These are phyloP conservation scores for Leccinum longicurvipes DNA, from an alignment of 768 basidiomycete species.

Conservation along the genomic window DNA sequence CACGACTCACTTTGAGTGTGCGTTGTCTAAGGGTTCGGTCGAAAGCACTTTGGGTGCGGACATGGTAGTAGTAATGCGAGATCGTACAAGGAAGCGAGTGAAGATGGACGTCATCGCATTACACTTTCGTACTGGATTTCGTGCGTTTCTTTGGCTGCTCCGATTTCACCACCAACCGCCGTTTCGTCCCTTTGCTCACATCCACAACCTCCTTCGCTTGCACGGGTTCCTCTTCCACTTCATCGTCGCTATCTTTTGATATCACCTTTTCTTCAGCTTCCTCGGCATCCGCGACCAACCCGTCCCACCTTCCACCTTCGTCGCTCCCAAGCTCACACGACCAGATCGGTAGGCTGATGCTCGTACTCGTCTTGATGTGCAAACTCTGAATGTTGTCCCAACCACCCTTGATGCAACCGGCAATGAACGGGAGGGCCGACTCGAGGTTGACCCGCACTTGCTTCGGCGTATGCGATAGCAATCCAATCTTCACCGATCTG, in stretches of 20 bases:
- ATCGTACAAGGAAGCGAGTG: background rate
- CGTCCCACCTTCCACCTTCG: constrained; percentile 31
- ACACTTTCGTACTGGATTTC: background rate
- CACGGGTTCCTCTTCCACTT: background rate
- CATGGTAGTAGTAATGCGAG: constrained; percentile 21
- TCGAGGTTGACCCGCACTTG: constrained; percentile 80
- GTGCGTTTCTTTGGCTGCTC: constrained; percentile 19
- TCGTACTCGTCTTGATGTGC: constrained; percentile 85
- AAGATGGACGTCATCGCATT: constrained; percentile 5
- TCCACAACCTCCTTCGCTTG: constrained; percentile 5
- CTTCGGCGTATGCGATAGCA: constrained; percentile 63
- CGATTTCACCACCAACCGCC: constrained; percentile 4
- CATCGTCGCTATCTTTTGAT: background rate
- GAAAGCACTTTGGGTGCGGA: constrained; percentile 51
- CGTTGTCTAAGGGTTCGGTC: constrained; percentile 45
- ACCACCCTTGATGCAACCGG: constrained; percentile 65
- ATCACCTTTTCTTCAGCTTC: constrained; percentile 5
- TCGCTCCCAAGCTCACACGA: constrained; percentile 63
- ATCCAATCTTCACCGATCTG: constrained; percentile 84
- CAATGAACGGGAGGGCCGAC: constrained; percentile 71
- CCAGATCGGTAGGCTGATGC: constrained; percentile 90
- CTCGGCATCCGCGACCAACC: constrained; percentile 23
- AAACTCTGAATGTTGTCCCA: constrained; percentile 93
- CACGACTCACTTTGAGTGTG: constrained; percentile 56
- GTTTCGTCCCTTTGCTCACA: constrained; percentile 12